Evolutionary conservation across 306 rosid genomes (phyloP).

Genomic region (Fragaria vesca): DNA sequence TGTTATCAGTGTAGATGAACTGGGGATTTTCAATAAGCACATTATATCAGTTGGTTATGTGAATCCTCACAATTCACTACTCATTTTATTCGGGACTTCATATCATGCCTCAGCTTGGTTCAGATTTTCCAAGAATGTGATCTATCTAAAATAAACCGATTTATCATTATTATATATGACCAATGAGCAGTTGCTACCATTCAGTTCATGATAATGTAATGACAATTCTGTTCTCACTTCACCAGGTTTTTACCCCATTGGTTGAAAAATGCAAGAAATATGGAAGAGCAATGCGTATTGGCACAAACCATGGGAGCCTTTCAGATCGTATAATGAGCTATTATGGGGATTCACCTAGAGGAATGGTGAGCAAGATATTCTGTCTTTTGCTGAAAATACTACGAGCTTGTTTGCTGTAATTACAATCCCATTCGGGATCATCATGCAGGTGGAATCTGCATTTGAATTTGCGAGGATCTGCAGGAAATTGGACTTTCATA

Average conservation of each 20-base stretch:
- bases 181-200: slow-evolving; percentile 11
- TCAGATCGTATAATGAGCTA: slow-evolving; percentile 99
- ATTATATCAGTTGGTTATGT: neutral
- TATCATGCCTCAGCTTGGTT: neutral
- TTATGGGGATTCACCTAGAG: slow-evolving; percentile 98
- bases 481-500: slow-evolving; percentile 86
- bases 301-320: slow-evolving; percentile 98
- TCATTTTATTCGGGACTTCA: neutral
- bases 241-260: slow-evolving; percentile 86
- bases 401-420: slow-evolving; percentile 8
- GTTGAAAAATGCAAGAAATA: slow-evolving; percentile 97
- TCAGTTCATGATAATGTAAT: neutral
- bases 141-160: neutral
- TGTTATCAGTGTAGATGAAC: neutral
- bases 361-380: slow-evolving; percentile 67
- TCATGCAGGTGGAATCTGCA: slow-evolving; percentile 95
- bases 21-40: neutral
- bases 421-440: slow-evolving; percentile 8
- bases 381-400: slow-evolving; percentile 18
- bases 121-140: neutral
- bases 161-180: neutral
- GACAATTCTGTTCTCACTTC: neutral
- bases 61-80: neutral
- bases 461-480: slow-evolving; percentile 99
- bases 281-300: slow-evolving; percentile 99